These are phyloP conservation scores for Paramarasmius palmivorus DNA, from an alignment of 1,284 basidiomycete genomes.

Conservation along the genomic window DNA sequence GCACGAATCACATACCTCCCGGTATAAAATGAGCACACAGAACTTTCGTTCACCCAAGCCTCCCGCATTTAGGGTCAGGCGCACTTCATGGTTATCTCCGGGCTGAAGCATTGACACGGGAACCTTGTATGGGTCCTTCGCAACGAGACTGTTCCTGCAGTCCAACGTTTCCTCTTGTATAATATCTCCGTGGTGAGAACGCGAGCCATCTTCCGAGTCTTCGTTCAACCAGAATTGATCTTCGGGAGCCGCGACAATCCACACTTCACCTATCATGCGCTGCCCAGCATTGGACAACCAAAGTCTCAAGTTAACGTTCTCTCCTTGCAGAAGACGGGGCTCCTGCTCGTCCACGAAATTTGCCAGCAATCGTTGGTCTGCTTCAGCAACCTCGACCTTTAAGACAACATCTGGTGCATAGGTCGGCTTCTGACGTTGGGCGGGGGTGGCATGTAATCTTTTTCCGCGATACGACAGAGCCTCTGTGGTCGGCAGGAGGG, in stretches of 20 bases:
- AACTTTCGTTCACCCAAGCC: conserved; percentile 50
- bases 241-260: conserved; percentile 60
- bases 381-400: conserved; percentile 59
- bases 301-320: conserved; percentile 51
- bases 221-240: conserved; percentile 59
- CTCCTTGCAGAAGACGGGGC: conserved; percentile 61
- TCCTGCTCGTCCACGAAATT: conserved; percentile 54
- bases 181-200: conserved; percentile 12
- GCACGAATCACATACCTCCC: conserved; percentile 56
- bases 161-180: conserved; percentile 37
- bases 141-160: conserved; percentile 56
- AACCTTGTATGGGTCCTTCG: conserved; percentile 47
- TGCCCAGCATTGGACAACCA: conserved; percentile 65
- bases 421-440: conserved; percentile 61
- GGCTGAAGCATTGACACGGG: conserved; percentile 41
- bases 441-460: conserved; percentile 68
- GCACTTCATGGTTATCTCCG: conserved; percentile 47
- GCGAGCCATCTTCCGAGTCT: conserved; percentile 14
- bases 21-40: conserved; percentile 64
- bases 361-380: conserved; percentile 56
- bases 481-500: conserved; percentile 61
- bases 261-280: conserved; percentile 59
- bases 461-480: conserved; percentile 62
- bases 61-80: conserved; percentile 54
- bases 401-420: conserved; percentile 67